Percentiles rank a stretch among this genome's conserved stretches.
phyloP scores from a whole-genome alignment of 768 basidiomycete species.

The Xerocomus potaroensis region DNA sequence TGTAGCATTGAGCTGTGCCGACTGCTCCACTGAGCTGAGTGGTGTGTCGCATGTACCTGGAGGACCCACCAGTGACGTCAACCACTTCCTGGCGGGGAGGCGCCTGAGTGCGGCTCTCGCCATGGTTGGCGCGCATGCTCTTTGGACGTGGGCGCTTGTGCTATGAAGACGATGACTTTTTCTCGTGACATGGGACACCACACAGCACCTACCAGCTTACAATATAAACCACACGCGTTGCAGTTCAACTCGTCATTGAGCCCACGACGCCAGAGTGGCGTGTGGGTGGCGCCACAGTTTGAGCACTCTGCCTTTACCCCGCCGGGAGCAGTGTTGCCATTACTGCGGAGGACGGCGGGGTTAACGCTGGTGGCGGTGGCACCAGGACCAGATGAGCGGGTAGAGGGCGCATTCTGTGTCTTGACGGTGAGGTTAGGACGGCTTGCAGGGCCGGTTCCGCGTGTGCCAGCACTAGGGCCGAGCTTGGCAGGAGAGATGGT shows the following conservation, averaged over 20 bases:
- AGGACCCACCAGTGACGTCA: constrained; percentile 65
- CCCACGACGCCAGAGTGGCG: constrained; percentile 82
- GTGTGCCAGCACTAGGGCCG: constrained; percentile 49
- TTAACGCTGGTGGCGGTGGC: constrained; percentile 61
- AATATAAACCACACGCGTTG: constrained; percentile 85
- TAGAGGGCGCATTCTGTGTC: constrained; percentile 43
- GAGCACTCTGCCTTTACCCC: constrained; percentile 80
- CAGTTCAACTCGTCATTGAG: constrained; percentile 88
- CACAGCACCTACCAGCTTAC: constrained; percentile 61
- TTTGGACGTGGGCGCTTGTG: constrained; percentile 88
- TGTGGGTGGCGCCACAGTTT: constrained; percentile 86
- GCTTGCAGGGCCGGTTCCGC: constrained; percentile 39
- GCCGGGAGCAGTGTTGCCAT: constrained; percentile 42
- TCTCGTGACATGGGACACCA: too few relatives aligned
- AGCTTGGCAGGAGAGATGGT: constrained; percentile 59
- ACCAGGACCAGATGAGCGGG: constrained; percentile 56
- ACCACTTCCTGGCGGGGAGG: constrained; percentile 65
- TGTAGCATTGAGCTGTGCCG: constrained; percentile 75
- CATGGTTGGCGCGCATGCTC: constrained; percentile 76
- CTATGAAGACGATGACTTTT: constrained; percentile 31
- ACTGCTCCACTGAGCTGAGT: constrained; percentile 27
- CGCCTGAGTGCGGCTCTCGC: constrained; percentile 63
- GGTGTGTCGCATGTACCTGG: constrained; percentile 27
- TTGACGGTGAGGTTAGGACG: constrained; percentile 61
- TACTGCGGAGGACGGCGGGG: constrained; percentile 35